Evolutionary conservation across 108 stramenopile genomes (phyloP), one percentile per base, ranked within the genome.

Genomic region (Skeletonema marinoi): DNA sequence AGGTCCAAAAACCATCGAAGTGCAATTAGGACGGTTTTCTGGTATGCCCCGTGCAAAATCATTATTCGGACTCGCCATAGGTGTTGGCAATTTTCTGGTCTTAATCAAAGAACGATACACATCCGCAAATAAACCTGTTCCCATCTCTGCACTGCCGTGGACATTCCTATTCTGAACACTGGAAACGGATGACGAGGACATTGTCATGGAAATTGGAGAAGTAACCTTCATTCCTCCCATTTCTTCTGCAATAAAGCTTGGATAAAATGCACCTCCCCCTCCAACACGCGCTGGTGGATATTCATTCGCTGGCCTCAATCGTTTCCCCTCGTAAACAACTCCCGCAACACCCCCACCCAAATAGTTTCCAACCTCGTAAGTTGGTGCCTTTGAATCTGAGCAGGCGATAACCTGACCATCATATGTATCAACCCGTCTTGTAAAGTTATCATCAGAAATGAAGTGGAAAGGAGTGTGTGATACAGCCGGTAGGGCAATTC

Each of bases 331-430:
- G 66, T 95, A 95, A 13, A 95, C 94, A 2, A 95, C 94, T 12
- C 94, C 94, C 2, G 94, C 94, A 14, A 95, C 94, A 31, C 94
- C 94, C 11, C 92, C 94, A 46, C 94, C 94, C 32, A 92, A 68
- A 77, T 95, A 95, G 71, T 92, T 92, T 50, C 92, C 94, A 25
- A 95, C 87, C 63, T 92, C 89, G 61, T 95, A 95, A 0, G 87
- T 88, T 21, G 90, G 88, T 39, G 78, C 69, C 16, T 44, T 70
- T 13, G 78, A 78, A 42, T 87, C 85, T 61, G 91, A 87, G 9
- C 92, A 92, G 2, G 73, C 74, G 41, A 95, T 88, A 3, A 92
- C 85, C 71, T 88, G 86, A 21, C 94, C 94, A 85, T 95, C 94
- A 61, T 92, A 95, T 10, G 81, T 65, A 72, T 90, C 88, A 19